Percentiles rank a stretch among this genome's conserved stretches.
Evolutionary conservation across 805 yeast species (phyloP).

Genomic region (Debaryomyces hansenii): DNA sequence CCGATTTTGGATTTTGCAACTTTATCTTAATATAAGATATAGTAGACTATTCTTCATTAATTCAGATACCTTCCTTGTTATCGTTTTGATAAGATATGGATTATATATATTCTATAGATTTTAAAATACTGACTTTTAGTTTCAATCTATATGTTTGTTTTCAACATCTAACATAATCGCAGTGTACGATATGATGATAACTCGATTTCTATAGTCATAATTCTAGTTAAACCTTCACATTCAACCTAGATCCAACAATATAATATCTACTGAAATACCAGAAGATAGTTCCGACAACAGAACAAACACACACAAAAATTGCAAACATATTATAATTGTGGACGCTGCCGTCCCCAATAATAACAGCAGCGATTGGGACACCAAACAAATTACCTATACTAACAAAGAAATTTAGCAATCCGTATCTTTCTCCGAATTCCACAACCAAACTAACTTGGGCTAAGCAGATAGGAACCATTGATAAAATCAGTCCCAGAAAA

Average conservation of each 20-base stretch:
- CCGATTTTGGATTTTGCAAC: not conserved
- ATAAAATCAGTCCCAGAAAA: slow-evolving; percentile 59
- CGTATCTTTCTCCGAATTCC: slow-evolving; percentile 68
- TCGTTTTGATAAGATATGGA: too few relatives aligned
- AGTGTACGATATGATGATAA: too few relatives aligned
- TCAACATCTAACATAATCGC: too few relatives aligned
- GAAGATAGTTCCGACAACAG: slow-evolving; percentile 22
- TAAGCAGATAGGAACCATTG: slow-evolving; percentile 67
- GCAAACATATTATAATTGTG: slow-evolving; percentile 31
- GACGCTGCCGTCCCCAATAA: slow-evolving; percentile 31
- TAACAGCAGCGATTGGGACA: slow-evolving; percentile 36
- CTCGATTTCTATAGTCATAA: too few relatives aligned
- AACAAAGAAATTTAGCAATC: slow-evolving; percentile 63
- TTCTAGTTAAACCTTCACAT: slow-evolving; percentile 11
- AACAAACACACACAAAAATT: slow-evolving; percentile 31
- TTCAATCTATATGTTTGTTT: too few relatives aligned
- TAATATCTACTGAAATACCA: slow-evolving; percentile 33
- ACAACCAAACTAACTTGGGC: slow-evolving; percentile 61
- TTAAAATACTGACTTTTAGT: too few relatives aligned
- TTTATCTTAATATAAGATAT: too few relatives aligned
- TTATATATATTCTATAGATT: too few relatives aligned
- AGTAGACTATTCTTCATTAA: too few relatives aligned
- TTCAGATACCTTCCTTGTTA: too few relatives aligned
- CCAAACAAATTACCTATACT: slow-evolving; percentile 43
- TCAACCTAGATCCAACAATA: slow-evolving; percentile 27